Percentiles rank a stretch among this genome's conserved stretches.
Evolutionary conservation across 768 basidiomycete genomes (phyloP).

Genomic region (Crucibulum laeve): DNA sequence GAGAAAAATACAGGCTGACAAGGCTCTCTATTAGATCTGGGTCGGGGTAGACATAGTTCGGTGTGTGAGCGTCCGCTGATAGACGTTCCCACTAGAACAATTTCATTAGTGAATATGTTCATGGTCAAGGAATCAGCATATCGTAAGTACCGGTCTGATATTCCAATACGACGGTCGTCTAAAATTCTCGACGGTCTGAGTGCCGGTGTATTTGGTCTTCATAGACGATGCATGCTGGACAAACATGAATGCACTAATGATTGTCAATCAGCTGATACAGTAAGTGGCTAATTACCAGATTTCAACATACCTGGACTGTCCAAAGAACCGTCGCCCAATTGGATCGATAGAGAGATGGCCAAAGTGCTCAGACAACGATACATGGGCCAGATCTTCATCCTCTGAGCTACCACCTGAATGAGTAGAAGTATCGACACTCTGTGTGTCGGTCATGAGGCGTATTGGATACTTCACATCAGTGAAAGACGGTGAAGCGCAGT

Average conservation of each 20-base stretch:
- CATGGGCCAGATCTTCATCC: constrained; percentile 26
- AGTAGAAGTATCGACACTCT: constrained; percentile 5
- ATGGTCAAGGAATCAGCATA: background rate
- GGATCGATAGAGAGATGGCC: constrained; percentile 21
- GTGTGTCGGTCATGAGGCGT: constrained; percentile 8
- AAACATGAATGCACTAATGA: constrained; percentile 35
- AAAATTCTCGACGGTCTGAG: constrained; percentile 8
- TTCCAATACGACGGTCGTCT: constrained; percentile 25
- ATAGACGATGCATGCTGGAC: constrained; percentile 35
- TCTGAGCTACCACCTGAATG: constrained; percentile 9
- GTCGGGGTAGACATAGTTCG: constrained; percentile 40
- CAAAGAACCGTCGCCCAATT: constrained; percentile 34
- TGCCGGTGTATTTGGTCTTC: constrained; percentile 33
- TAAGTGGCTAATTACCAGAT: background rate
- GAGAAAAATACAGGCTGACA: constrained; percentile 54
- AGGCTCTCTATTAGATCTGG: constrained; percentile 43
- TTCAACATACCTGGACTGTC: constrained; percentile 27
- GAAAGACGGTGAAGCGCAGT: background rate
- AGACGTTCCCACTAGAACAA: constrained; percentile 31
- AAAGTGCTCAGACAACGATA: constrained; percentile 27
- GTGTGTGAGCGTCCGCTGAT: constrained; percentile 15
- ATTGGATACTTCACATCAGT: constrained; percentile 13
- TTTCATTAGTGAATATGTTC: background rate
- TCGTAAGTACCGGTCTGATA: constrained; percentile 18
- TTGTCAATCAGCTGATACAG: background rate